These are phyloP conservation scores for Centella asiatica DNA, from an alignment of 129 eudicot genomes.

Conservation along the genomic window DNA sequence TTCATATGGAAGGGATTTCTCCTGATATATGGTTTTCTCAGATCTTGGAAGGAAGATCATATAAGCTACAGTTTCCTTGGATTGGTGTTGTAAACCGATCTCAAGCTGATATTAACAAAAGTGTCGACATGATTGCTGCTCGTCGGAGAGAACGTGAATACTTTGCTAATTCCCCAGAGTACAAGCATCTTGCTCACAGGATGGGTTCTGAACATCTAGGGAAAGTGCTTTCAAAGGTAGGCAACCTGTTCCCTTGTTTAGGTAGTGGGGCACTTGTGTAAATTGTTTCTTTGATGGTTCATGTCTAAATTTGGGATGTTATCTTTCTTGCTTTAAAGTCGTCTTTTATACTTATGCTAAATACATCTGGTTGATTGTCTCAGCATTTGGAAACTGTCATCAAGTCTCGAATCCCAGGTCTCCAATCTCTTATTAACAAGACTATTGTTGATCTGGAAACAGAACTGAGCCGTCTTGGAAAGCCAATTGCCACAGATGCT, in stretches of 20 bases:
- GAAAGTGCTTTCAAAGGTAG: constrained; percentile 74
- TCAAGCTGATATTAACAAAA: constrained; percentile 83
- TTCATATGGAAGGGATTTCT: not conserved
- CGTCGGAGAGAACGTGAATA: constrained; percentile 76
- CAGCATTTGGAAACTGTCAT: constrained; percentile 92
- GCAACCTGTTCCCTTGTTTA: not conserved
- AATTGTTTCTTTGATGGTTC: not conserved
- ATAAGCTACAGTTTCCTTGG: constrained; percentile 93
- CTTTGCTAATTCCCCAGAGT: constrained; percentile 61
- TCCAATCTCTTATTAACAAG: constrained; percentile 86
- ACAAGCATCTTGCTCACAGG: constrained; percentile 72
- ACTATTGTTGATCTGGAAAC: constrained; percentile 79
- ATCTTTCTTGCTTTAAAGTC: not conserved
- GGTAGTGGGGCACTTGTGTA: not conserved
- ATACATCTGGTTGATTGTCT: constrained; percentile 13
- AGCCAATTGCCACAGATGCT: constrained; percentile 79
- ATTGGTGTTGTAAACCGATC: constrained; percentile 95
- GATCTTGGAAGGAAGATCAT: constrained; percentile 88
- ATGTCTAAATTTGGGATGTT: not conserved
- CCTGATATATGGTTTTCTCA: constrained; percentile 17
- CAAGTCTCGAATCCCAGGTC: constrained; percentile 92
- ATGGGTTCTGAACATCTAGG: constrained; percentile 98
- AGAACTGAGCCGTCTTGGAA: constrained; percentile 85
- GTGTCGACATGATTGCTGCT: constrained; percentile 90
- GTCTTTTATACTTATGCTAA: not conserved